These are phyloP conservation scores for Plasmodium gallinaceum DNA, from an alignment of 169 alveolate genomes.

Conservation along the genomic window DNA sequence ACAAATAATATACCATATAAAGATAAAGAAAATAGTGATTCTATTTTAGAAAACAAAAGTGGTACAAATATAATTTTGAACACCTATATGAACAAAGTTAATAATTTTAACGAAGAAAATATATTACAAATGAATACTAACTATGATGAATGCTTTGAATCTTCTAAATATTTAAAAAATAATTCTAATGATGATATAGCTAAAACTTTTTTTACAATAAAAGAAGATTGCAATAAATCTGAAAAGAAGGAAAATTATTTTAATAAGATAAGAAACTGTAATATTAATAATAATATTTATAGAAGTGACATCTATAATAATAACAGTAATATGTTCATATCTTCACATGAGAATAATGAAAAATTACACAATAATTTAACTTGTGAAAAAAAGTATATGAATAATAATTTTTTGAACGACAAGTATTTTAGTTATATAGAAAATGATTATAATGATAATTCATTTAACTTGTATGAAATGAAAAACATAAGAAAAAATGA, in stretches of 20 bases:
- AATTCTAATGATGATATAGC: neutral
- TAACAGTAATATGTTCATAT: neutral
- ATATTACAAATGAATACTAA: neutral
- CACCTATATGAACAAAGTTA: neutral
- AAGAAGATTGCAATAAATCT: neutral
- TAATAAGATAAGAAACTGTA: neutral
- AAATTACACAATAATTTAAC: neutral
- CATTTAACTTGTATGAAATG: neutral
- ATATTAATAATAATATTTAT: neutral
- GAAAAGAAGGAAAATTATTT: neutral
- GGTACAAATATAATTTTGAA: neutral
- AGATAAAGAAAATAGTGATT: neutral
- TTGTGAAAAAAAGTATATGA: neutral
- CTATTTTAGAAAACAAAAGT: neutral
- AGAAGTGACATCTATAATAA: neutral
- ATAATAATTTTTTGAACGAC: neutral
- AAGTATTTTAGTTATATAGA: constrained; percentile 1
- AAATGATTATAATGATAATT: neutral
- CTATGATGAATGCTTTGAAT: neutral
- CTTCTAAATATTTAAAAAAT: neutral
- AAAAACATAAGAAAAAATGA: neutral
- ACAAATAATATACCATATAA: neutral
- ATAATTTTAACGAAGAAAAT: neutral
- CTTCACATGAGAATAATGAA: neutral
- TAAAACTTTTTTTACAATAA: neutral